Percentiles rank a stretch among this genome's conserved stretches.
Conservation (phyloP, 306 rosid species). For the barrel medic (Medicago truncatula) region MtrunA17r5.0-ANR NC_053049.1:43684501-43685000, state of each 20-base stretch:
- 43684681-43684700: conserved; percentile 11
- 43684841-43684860: conserved; percentile 89
- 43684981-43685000: conserved; percentile 80
- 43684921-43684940: conserved; percentile 11
- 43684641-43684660: conserved; percentile 35
- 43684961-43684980: conserved; percentile 71
- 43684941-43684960: conserved; percentile 41
- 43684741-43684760: conserved; percentile 46
- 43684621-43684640: conserved; percentile 23
- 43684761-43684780: conserved; percentile 91
- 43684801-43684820: conserved; percentile 84
- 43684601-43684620: conserved; percentile 26
- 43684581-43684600: conserved; percentile 27
- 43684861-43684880: conserved; percentile 75
- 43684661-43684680: conserved; percentile 21
- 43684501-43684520: conserved; percentile 22
- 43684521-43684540: conserved; percentile 13
- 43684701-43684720: conserved; percentile 9
- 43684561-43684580: conserved; percentile 17
- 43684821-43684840: conserved; percentile 83
- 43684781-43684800: conserved; percentile 97
- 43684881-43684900: conserved; percentile 26
- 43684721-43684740: conserved; percentile 16
- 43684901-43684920: conserved; percentile 18
- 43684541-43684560: conserved; percentile 12